Evolutionary conservation across 1,284 basidiomycete species (phyloP).

Genomic region (Salmacisia buchloeana): DNA sequence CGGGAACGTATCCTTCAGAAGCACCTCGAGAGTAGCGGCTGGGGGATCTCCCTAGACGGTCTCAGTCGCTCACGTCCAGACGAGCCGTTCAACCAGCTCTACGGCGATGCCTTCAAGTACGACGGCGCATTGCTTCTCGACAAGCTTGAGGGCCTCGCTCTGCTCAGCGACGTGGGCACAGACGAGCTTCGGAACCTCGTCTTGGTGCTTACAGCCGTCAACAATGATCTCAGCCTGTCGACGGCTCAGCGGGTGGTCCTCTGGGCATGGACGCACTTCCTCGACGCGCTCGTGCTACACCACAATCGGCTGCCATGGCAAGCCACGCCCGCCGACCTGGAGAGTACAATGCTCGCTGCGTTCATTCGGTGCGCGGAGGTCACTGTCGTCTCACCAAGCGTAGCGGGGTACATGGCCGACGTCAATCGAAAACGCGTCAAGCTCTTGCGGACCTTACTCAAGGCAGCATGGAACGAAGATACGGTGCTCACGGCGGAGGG

Average conservation of each 20-base stretch:
- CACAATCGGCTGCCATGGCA: neutral
- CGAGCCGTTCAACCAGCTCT: constrained; percentile 4
- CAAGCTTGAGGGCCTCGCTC: neutral
- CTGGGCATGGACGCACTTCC: constrained; percentile 1
- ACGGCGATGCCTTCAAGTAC: constrained; percentile 6
- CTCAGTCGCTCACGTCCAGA: neutral
- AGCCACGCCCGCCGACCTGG: neutral
- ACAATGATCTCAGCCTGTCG: constrained; percentile 1
- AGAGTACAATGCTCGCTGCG: neutral
- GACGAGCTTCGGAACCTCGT: neutral
- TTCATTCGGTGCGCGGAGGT: neutral
- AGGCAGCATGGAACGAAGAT: constrained; percentile 1
- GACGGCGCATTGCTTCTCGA: neutral
- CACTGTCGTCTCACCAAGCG: neutral
- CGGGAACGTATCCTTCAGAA: neutral
- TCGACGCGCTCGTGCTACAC: neutral
- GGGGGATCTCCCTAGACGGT: neutral
- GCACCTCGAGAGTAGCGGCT: neutral
- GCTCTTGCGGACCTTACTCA: neutral
- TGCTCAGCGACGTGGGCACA: neutral
- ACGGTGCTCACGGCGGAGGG: too few species aligned
- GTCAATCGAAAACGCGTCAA: neutral
- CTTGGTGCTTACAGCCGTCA: neutral
- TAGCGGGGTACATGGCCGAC: constrained; percentile 1
- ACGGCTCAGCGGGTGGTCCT: constrained; percentile 1